phyloP scores from a whole-genome alignment of 345 rosid species.

The Eucalyptus leucophloia region DNA sequence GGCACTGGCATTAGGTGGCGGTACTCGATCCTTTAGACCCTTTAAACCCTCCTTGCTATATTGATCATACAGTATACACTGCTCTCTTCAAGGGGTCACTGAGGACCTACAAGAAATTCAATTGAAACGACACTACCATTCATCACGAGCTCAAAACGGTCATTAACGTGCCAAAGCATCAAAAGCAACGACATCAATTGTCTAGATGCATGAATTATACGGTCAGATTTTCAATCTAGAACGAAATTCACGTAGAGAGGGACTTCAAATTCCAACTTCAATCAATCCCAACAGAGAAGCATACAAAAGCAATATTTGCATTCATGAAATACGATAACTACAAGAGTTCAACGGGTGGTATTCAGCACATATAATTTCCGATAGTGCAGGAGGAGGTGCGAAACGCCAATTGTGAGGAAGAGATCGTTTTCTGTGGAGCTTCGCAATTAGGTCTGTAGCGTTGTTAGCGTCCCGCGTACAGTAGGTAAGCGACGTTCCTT shows the following conservation, averaged over 20 bases:
- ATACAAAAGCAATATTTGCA: too few relatives aligned
- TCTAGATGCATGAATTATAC: background rate
- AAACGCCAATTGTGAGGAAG: too few relatives aligned
- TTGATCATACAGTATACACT: conserved; percentile 62
- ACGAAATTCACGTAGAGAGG: background rate
- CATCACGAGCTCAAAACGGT: background rate
- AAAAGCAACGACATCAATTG: background rate
- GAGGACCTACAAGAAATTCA: conserved; percentile 29
- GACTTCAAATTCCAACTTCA: background rate
- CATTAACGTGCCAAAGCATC: background rate
- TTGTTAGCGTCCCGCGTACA: too few relatives aligned
- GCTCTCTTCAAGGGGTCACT: conserved; percentile 79
- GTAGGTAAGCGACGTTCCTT: too few relatives aligned
- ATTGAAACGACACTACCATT: background rate
- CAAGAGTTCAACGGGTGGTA: too few relatives aligned
- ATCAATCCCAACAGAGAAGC: background rate
- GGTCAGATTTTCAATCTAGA: background rate
- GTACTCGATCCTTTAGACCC: conserved; percentile 64
- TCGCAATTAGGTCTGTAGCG: too few relatives aligned
- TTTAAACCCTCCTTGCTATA: conserved; percentile 82
- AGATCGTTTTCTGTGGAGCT: too few relatives aligned
- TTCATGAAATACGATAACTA: too few relatives aligned
- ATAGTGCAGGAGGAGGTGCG: too few relatives aligned
- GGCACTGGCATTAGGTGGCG: conserved; percentile 56
- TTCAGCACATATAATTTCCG: too few relatives aligned